Conservation (phyloP, 176 grass and related monocot genomes). For the Secale cereale region DNA sequence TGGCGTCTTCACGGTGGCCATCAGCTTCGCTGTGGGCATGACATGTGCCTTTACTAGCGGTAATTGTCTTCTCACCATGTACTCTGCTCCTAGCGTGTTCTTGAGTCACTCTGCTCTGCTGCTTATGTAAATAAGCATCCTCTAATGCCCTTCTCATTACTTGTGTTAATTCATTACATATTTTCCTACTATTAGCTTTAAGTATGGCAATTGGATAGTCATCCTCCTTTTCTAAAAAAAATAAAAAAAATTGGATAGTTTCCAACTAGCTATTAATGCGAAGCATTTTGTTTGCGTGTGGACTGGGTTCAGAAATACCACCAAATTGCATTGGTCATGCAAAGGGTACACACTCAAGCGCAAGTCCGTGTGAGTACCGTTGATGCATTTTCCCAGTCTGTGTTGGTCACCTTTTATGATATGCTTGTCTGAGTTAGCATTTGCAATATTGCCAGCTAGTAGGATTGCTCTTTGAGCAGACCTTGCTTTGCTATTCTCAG, state of each 20-base stretch:
- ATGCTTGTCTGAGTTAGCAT: no score
- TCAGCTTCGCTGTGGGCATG: slow-evolving; percentile 79
- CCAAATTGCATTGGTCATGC: not conserved
- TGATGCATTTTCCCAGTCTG: no score
- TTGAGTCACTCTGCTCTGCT: not conserved
- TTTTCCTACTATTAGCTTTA: not conserved
- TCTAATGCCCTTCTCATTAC: not conserved
- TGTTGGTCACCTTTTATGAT: no score
- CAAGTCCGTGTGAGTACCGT: no score
- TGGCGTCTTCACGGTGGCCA: slow-evolving; percentile 58
- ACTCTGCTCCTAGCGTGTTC: not conserved
- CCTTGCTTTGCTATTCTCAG: not conserved
- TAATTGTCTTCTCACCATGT: slow-evolving; percentile 15
- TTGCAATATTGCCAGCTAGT: not conserved
- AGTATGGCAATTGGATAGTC: no score
- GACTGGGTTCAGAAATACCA: not conserved
- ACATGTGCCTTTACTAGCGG: slow-evolving; percentile 88
- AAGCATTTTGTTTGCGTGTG: not conserved
- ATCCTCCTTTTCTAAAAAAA: no score
- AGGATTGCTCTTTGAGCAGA: not conserved
- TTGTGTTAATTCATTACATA: not conserved
- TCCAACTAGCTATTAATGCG: not conserved
- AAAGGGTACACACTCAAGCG: not conserved
- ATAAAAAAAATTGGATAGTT: no score
- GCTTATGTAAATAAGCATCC: not conserved